phyloP scores from a whole-genome alignment of 352 stramenopile genomes.

The Phytophthora hibernalis region DNA sequence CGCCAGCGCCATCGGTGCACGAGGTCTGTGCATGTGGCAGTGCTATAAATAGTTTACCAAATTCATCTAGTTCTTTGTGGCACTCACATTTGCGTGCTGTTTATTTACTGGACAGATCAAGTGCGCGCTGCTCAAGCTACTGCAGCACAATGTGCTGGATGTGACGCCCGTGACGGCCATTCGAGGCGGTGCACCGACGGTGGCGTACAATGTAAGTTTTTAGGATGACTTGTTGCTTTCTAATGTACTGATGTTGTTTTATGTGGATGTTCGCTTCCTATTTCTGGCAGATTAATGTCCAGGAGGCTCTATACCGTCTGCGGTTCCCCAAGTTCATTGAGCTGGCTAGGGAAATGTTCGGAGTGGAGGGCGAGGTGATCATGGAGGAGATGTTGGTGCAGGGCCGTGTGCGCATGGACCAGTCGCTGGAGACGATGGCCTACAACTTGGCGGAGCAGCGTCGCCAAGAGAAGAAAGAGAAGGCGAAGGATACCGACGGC shows the following conservation, averaged over 20 bases:
- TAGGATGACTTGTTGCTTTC: neutral
- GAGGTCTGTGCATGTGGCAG: slow-evolving; percentile 65
- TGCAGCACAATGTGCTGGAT: slow-evolving; percentile 89
- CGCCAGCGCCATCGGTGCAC: slow-evolving; percentile 57
- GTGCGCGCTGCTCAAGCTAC: slow-evolving; percentile 81
- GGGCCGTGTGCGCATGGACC: slow-evolving; percentile 84
- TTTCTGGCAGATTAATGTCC: slow-evolving; percentile 71
- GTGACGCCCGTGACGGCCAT: slow-evolving; percentile 53
- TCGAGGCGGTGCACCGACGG: slow-evolving; percentile 26
- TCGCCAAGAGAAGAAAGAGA: slow-evolving; percentile 44
- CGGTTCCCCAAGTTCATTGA: slow-evolving; percentile 89
- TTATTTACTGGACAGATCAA: slow-evolving; percentile 59
- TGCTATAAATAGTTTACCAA: neutral
- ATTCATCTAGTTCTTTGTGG: slow-evolving; percentile 1
- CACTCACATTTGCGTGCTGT: neutral
- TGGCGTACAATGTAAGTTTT: slow-evolving; percentile 58
- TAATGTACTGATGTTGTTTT: slow-evolving; percentile 11
- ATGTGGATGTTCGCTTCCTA: slow-evolving; percentile 8
- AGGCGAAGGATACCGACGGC: slow-evolving; percentile 16
- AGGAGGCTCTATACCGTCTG: slow-evolving; percentile 82
- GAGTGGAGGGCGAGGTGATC: slow-evolving; percentile 81
- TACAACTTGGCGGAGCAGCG: slow-evolving; percentile 76
- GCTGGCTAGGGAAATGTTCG: slow-evolving; percentile 77
- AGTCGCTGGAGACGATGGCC: slow-evolving; percentile 86
- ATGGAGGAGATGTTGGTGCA: slow-evolving; percentile 91